Base-by-base conservation (phyloP, 2,329 filamentous ascomycete species). In the Aureobasidium sp. region DNA sequence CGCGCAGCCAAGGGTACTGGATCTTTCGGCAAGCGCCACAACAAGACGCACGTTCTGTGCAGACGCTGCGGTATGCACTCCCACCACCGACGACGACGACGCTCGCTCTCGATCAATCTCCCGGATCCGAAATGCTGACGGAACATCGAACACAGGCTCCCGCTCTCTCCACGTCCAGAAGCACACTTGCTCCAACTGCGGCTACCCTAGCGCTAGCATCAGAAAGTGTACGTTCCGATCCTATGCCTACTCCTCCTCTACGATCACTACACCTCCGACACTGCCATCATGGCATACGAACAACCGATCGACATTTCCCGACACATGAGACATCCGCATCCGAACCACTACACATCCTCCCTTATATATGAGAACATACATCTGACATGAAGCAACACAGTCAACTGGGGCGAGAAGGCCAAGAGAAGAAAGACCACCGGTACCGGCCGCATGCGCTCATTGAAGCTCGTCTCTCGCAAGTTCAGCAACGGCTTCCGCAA, bases 341-440 rank as follows among this genome's bases (percentile, higher is more conserved):
- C 16, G 10, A 21, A 36, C 13, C 36, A 48, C 47, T 30, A 27
- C 29, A 61, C 45, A 16, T 27, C 9, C n/a, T 30, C 42, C 61
- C 7, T 21, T 6, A 48, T n/a, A 27, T 41, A 54, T 39, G 30
- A 63, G 30, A 45, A 61, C 36, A 63, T n/a, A 36, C 14, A 13
- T 64, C 59, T 65, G 50, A 66, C 63, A 63, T 55, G 34, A 39
- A 36, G 16, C 49, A 14, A 47, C 44, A 77, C 77, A 97, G 93
- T 88, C 88, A 97, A 99, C 90, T 99, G 94, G 94, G 86, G 90
- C 80, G 93, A 97, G 87, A 99, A 99, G 90, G 93, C 92, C 74
- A 97, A 97, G 91, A 86, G 94, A 81, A 95, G 94, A 89, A 97
- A 97, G 92, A 97, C 93, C 76, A 93, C 90, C 78, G 94, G 94